Evolutionary conservation across 306 rosid species (phyloP), one percentile per base, ranked within the genome.

Genomic region (Cicer bijugum): DNA sequence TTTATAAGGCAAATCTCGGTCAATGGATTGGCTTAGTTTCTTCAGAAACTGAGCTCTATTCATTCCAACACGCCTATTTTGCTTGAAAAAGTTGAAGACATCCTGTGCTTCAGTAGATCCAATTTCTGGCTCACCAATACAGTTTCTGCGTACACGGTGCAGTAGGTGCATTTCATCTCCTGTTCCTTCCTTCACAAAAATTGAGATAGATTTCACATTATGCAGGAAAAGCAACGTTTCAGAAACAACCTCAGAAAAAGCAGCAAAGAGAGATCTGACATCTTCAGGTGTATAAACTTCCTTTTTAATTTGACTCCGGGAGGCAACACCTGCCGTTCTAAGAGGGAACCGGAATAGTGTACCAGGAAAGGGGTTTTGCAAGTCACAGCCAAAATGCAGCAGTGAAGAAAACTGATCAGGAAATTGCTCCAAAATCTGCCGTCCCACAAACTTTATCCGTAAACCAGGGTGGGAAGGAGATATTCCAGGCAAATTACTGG

Each of bases 381-480:
- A 84, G 86, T 91, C 97, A 84, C 97, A 91, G 46, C 98, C 98
- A 75, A 93, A 93, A 81, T 93, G 98, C 47, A 93, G 80, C 76
- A 89, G 81, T 4, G 98, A 88, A 78, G 97, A 93, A 84, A 93
- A 93, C 66, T 93, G 98, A 79, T 93, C 98, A 40, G 98, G 98
- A 83, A 93, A 93, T 81, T 93, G 98, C 80, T 91, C 98, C 85
- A 91, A 81, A 82, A 93, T 84, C 81, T 76, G 87, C 69, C 97
- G 85, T 47, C 98, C 98, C 39, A 74, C 96, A 89, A 85, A 93
- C 85, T 87, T 93, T 69, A 93, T 93, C 74, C 97, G 85, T 67
- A 93, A 82, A 53, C 98, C 98, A 69, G 98, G 98, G 75, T 93
- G 98, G 16, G 98, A 91, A 38, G 98, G 98, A 83, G 98, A 93